These are phyloP conservation scores for Spathaspora jeffriesii DNA, from an alignment of 1,139 yeast genomes.

Conservation along the genomic window DNA sequence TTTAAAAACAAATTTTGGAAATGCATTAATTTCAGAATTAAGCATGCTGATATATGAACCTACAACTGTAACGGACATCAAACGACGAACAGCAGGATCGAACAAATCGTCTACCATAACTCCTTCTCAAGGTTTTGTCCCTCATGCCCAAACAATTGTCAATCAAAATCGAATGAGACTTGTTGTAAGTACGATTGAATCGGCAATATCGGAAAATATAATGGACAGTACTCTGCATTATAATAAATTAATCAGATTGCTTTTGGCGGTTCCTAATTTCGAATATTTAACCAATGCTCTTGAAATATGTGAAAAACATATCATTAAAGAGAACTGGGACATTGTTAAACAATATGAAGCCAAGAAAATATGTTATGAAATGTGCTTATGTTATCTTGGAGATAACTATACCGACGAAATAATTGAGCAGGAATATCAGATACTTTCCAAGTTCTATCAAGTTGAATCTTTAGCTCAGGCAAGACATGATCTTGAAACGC, in stretches of 20 bases:
- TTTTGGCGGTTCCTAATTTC: constrained; percentile 14
- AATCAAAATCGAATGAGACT: background rate
- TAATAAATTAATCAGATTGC: background rate
- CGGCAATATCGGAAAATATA: background rate
- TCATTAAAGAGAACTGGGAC: constrained; percentile 30
- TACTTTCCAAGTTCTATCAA: constrained; percentile 31
- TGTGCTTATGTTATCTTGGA: constrained; percentile 9
- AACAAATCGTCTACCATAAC: too few species aligned
- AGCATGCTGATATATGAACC: background rate
- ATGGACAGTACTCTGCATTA: background rate
- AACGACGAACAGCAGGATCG: background rate
- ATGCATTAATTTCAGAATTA: background rate
- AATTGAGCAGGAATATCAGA: constrained; percentile 18
- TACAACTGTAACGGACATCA: background rate
- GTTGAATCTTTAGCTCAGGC: constrained; percentile 14
- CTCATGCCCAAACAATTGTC: background rate
- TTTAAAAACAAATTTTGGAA: background rate
- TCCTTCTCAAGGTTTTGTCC: too few species aligned
- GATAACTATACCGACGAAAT: constrained; percentile 8
- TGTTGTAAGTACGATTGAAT: background rate
- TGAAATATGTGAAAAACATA: constrained; percentile 26
- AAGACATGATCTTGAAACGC: constrained; percentile 4
- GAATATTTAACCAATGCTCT: constrained; percentile 19
- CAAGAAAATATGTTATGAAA: constrained; percentile 11
- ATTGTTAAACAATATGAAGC: constrained; percentile 4